Base-by-base conservation (phyloP, 2,329 filamentous ascomycete species). In the Exophiala mesophila region DNA sequence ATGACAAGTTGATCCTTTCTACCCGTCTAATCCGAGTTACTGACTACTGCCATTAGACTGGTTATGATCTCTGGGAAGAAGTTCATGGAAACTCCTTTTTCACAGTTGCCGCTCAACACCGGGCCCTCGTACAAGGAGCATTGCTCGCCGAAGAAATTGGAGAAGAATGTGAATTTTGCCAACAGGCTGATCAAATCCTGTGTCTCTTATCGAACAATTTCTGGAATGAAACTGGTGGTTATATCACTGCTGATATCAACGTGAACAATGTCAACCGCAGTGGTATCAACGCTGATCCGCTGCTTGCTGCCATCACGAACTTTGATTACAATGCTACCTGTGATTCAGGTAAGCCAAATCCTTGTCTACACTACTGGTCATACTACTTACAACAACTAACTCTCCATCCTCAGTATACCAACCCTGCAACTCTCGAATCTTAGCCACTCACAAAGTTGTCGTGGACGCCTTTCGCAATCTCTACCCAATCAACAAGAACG, bases 1-100 rank as follows among this genome's bases (percentile, higher is more conserved):
- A 5, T 16, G 28, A 71, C 7, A 68, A 67, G 12, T 88, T 31
- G 29, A 31, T 28, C 8, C 8, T 28, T 28, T n/a, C 24, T 28
- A n/a, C n/a, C n/a, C n/a, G n/a, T n/a, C n/a, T n/a, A n/a, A n/a
- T n/a, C n/a, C n/a, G n/a, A n/a, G n/a, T n/a, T n/a, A n/a, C n/a
- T n/a, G n/a, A n/a, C n/a, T n/a, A 38, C 19, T n/a, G 10, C 20
- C 16, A 34, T 4, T 21, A 46, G 45, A 49, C 28, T 16, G 29
- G 26, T 13, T 43, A 29, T 18, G 41, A 44, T 23, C 42, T 46
- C 32, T 47, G 51, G 51, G 51, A 52, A 61, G 85, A 90, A 63
- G 77, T 88, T 15, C 68, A 71, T 18, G 83, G 84, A 35, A 80
- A 76, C 23, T 88, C 84, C 2, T 90, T 88, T 69, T 92, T 89